Evolutionary conservation across 345 rosid genomes (phyloP), one percentile per base, ranked within the genome.

Genomic region (Leavenworthia alabamica): DNA sequence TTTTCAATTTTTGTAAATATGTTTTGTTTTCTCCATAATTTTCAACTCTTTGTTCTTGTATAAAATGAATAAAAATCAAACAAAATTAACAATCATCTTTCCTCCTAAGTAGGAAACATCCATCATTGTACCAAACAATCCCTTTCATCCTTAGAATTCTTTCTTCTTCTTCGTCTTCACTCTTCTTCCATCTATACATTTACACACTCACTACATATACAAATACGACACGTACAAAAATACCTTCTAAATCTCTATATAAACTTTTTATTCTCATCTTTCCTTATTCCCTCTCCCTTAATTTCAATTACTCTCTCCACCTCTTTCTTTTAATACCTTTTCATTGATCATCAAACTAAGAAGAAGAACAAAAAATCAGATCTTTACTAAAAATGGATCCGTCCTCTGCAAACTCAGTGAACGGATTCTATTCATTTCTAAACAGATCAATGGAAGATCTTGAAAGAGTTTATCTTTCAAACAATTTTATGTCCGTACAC

Each of bases 121-220:
- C 91, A 88, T 90, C 90, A 90, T 90, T 90, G 90, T 86, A 71
- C 88, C 86, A 89, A 82, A 89, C 79, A 82, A 82, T 86, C 82
- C 65, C 85, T 83, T 83, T 71, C 75, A 64, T 43, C 61, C 70
- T 41, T 49, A 31, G 63, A 62, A 62, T 31, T 64, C 50, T 26
- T 52, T 33, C 43, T 53, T 22, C 43, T 12, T 83, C 78, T 67
- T 82, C 80, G 46, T 79, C 37, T 49, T 72, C 80, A 83, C 79
- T 81, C 77, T 76, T 64, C 74, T 78, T 78, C 73, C 77, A 64
- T 20, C 27, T 31, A 70, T 24, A 28, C 31, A 23, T 29, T 41
- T 19, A 35, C 29, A 44, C 69, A 53, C n/a, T 32, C 47, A 16
- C 28, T 48, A 27, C 27, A 39, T 1, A 20, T 15, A 53, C 19